These are phyloP conservation scores for Radiomyces spectabilis DNA, from an alignment of 192 early-diverging fungal genomes.

Conservation along the genomic window DNA sequence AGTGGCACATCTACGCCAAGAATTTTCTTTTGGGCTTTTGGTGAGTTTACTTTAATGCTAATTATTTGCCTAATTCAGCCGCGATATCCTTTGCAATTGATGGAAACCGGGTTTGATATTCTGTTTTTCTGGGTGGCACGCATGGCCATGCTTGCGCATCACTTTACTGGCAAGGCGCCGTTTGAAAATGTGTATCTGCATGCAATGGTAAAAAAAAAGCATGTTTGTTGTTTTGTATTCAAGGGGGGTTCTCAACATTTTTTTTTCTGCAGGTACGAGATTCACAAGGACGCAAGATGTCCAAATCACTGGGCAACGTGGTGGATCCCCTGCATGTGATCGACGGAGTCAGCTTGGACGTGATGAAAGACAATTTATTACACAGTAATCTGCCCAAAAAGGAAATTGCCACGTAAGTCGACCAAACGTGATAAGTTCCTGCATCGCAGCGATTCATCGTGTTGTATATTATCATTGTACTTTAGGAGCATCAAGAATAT, in stretches of 20 bases:
- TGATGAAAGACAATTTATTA: slow-evolving; percentile 60
- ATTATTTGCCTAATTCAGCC: slow-evolving; percentile 25
- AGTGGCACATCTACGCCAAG: not conserved
- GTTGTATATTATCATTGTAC: not conserved
- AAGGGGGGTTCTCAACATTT: not conserved
- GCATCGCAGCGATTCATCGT: not conserved
- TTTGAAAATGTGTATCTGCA: slow-evolving; percentile 90
- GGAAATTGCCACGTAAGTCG: slow-evolving; percentile 61
- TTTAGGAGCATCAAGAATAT: slow-evolving; percentile 30
- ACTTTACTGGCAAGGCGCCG: slow-evolving; percentile 72
- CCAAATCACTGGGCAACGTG: slow-evolving; percentile 80
- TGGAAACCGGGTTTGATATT: slow-evolving; percentile 96
- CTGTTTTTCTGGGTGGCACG: slow-evolving; percentile 98
- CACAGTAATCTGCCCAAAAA: slow-evolving; percentile 64
- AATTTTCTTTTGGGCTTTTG: too few relatives aligned
- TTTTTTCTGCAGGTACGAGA: slow-evolving; percentile 47
- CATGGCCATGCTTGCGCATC: slow-evolving; percentile 93
- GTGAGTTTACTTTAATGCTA: not conserved
- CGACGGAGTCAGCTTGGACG: slow-evolving; percentile 63
- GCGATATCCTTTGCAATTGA: slow-evolving; percentile 71
- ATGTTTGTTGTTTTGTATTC: not conserved
- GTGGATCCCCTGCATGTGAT: slow-evolving; percentile 83
- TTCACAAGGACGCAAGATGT: slow-evolving; percentile 86
- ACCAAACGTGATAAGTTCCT: not conserved
- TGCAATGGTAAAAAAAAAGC: slow-evolving; percentile 72